These are phyloP conservation scores for Protomyces macrosporus DNA, from an alignment of 1,139 yeast species.

Conservation along the genomic window DNA sequence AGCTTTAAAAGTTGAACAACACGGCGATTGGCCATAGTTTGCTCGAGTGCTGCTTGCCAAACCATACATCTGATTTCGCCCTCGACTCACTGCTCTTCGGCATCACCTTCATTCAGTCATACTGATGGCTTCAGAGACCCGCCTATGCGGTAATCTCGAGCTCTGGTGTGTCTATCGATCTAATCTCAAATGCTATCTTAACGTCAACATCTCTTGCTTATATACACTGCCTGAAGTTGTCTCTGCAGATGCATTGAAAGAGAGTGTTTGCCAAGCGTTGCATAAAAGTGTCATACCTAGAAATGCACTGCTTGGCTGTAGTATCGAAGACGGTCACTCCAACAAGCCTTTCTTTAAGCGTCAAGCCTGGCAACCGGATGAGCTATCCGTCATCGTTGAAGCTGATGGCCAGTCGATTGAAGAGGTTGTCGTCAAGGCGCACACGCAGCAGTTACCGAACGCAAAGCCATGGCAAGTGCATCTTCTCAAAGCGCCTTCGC, in stretches of 20 bases:
- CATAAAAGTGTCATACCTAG: neutral
- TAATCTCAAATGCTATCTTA: conserved; percentile 1
- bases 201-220: conserved; percentile 3
- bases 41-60: too few species aligned
- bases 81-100: too few species aligned
- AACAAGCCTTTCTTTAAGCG: neutral
- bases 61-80: too few species aligned
- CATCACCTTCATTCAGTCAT: too few species aligned
- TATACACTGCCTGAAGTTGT: neutral
- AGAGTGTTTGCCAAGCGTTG: neutral
- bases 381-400: conserved; percentile 1
- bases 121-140: neutral
- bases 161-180: conserved; percentile 11
- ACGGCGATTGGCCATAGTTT: too few species aligned
- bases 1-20: too few species aligned
- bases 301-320: conserved; percentile 7
- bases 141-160: conserved; percentile 13
- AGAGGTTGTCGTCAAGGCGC: neutral
- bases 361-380: neutral
- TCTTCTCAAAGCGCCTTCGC: neutral
- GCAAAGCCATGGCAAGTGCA: conserved; percentile 7
- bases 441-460: neutral
- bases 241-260: neutral
- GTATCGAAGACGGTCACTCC: neutral
- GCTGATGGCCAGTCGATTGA: neutral